A percentile compares a stretch with the other conserved stretches of the same genome.
Evolutionary conservation across 2,329 filamentous ascomycete species (phyloP).

Genomic region (Botrytis porri): DNA sequence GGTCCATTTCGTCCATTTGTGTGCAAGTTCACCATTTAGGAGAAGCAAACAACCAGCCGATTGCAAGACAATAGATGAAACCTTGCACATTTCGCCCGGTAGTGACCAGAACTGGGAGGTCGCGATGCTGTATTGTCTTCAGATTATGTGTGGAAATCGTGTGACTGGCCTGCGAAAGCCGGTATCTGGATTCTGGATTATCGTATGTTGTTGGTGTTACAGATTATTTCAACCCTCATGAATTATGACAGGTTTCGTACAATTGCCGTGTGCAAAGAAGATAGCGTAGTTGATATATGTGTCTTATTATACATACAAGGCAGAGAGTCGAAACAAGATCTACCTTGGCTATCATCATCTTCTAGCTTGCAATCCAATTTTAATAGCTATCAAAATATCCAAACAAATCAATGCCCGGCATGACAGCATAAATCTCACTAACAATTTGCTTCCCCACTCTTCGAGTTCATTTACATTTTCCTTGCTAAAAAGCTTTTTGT

Average conservation of each 20-base stretch:
- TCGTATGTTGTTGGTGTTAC: not conserved
- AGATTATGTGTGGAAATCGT: not conserved
- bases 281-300: not conserved
- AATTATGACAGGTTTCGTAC: not conserved
- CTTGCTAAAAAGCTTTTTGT: no score
- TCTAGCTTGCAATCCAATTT: no score
- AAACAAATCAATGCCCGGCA: not conserved
- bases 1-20: constrained; percentile 1
- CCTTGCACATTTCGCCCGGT: not conserved
- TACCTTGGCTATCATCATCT: not conserved
- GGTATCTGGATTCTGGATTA: not conserved
- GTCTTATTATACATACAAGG: not conserved
- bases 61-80: not conserved
- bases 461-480: not conserved
- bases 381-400: not conserved
- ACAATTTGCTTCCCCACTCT: not conserved
- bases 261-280: not conserved
- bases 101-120: no score
- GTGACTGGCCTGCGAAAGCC: not conserved
- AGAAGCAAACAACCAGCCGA: not conserved
- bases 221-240: not conserved
- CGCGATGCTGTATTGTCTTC: not conserved
- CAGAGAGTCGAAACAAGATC: not conserved
- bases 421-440: not conserved
- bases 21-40: not conserved